Evolutionary conservation across 345 rosid genomes (phyloP).

Genomic region (Lumnitzera littorea): DNA sequence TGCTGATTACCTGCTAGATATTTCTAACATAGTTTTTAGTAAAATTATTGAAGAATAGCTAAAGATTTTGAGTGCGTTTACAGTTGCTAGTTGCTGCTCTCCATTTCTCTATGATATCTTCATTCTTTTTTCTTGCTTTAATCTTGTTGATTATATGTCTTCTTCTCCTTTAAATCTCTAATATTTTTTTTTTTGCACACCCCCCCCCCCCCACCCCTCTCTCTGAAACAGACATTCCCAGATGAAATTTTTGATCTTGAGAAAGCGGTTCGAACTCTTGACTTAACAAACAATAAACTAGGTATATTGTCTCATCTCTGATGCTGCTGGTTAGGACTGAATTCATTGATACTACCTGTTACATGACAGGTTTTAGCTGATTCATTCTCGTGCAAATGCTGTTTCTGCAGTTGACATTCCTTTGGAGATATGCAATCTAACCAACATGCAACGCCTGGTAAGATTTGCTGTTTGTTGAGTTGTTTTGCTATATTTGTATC

Average conservation of each 20-base stretch:
- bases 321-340: background rate
- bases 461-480: conserved; percentile 10
- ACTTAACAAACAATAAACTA: conserved; percentile 76
- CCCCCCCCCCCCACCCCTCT: too few species aligned
- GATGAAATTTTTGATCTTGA: conserved; percentile 69
- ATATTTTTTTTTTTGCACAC: background rate
- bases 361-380: background rate
- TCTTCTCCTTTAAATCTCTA: background rate
- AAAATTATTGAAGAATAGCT: too few species aligned
- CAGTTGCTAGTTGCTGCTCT: too few species aligned
- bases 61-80: too few species aligned
- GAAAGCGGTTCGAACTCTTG: conserved; percentile 77
- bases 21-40: too few species aligned
- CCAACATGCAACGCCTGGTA: conserved; percentile 90
- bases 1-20: too few species aligned
- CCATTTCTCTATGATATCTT: too few species aligned
- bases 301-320: conserved; percentile 31
- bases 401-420: conserved; percentile 72
- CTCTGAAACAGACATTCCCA: conserved; percentile 65
- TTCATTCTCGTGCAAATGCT: conserved; percentile 1
- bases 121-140: too few species aligned
- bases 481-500: background rate
- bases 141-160: background rate
- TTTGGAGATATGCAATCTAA: conserved; percentile 62
- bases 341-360: background rate